Conservation (phyloP, 306 rosid species). For the Hylodesmum podocarpum region DNA sequence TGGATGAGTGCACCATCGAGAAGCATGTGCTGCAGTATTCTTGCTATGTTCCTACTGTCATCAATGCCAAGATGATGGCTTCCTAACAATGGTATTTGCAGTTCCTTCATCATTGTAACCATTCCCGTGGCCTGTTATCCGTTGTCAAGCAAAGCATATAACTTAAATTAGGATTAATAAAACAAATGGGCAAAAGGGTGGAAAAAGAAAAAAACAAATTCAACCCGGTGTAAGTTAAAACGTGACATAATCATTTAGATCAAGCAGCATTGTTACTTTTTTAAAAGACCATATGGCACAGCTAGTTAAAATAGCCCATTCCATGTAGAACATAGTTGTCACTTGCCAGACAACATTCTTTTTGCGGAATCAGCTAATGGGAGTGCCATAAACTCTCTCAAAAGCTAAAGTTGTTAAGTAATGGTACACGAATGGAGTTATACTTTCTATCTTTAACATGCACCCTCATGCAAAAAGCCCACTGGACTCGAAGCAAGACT, state of each 20-base stretch:
- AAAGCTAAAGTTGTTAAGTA: neutral
- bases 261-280: neutral
- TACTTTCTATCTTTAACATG: neutral
- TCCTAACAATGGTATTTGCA: constrained; percentile 69
- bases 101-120: constrained; percentile 87
- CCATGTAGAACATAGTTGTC: neutral
- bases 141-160: constrained; percentile 19
- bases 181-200: neutral
- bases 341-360: neutral
- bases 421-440: neutral
- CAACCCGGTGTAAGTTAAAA: too few relatives aligned
- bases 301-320: neutral
- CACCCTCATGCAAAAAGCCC: neutral
- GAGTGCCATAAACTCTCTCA: neutral
- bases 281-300: neutral
- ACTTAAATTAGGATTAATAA: neutral
- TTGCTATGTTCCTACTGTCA: constrained; percentile 81
- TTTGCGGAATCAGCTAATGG: neutral
- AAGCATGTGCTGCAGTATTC: constrained; percentile 81
- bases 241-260: too few relatives aligned
- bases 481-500: neutral
- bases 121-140: constrained; percentile 85
- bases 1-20: constrained; percentile 71
- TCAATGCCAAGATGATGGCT: constrained; percentile 98
- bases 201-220: neutral